Base-by-base conservation (phyloP, 169 alveolate genomes). In the Plasmodium berghei region DNA sequence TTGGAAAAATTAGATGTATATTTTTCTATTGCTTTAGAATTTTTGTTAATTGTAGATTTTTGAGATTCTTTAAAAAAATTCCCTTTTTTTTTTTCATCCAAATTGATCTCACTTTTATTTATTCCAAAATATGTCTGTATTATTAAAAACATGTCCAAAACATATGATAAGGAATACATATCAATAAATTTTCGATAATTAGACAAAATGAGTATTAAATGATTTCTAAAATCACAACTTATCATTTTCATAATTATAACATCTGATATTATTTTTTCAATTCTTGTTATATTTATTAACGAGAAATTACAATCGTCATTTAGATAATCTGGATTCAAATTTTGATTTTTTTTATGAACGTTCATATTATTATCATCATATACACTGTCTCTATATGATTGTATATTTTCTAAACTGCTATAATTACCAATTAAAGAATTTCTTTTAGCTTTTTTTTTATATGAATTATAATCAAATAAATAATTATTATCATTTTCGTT, bases 81-180 rank as follows among this genome's bases (percentile, higher is more conserved):
- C 22, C 1, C 18, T 16, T 70, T 14, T 14, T 49, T 14, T 14
- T 34, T 12, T n/a, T 34, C 24, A 0, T 34, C 55, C 16, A 24
- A 12, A 58, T 74, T 74, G 61, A 6, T 61, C 55, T 26, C 0
- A 49, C 67, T 55, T 28, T 28, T 45, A 71, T 86, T 86, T 28
- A 86, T 45, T 0, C 70, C 61, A 18, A 86, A 69, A 66, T 70
- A 86, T n/a, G 10, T 86, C 22, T 48, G 64, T 10, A 86, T 5
- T 12, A 71, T 56, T 12, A 86, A 52, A 71, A 86, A 86, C 14
- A 86, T 56, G 22, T 86, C 75, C 42, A 86, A 71, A 4, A 86
- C 46, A 71, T 86, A 86, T 42, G 91, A 77, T 1, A 86, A 73
- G 2, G 91, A 86, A 70, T 86, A 86, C 91, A 86, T 86, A 18